These are phyloP conservation scores for Papilionanthe hybrid DNA, from an alignment of 116 monocot species.

Conservation along the genomic window DNA sequence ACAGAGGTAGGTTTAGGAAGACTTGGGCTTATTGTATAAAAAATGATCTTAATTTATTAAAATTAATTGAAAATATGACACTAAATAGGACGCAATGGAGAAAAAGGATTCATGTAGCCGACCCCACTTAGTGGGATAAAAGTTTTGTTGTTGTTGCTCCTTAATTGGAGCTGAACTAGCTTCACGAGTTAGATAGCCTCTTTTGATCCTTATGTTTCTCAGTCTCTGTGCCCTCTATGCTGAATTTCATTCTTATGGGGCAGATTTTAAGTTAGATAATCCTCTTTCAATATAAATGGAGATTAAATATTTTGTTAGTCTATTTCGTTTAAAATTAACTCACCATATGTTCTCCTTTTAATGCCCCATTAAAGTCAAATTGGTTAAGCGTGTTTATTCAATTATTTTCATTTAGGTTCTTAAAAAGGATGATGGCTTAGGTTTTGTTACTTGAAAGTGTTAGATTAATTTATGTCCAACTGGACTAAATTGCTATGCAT, in stretches of 20 bases:
- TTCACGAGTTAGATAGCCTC: too few species aligned
- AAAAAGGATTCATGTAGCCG: too few species aligned
- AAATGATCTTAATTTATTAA: too few species aligned
- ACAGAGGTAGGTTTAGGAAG: too few species aligned
- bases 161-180: too few species aligned
- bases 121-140: too few species aligned
- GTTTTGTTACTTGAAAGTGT: not conserved
- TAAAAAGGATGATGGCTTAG: not conserved
- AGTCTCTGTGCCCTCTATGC: too few species aligned
- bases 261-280: slow-evolving; percentile 4
- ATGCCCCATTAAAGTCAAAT: not conserved
- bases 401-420: not conserved
- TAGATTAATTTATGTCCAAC: not conserved
- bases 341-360: not conserved
- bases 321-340: not conserved
- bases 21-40: too few species aligned
- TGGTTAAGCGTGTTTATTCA: not conserved
- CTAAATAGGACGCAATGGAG: too few species aligned
- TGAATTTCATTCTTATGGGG: not conserved
- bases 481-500: not conserved
- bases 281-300: not conserved
- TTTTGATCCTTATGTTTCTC: too few species aligned
- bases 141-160: too few species aligned
- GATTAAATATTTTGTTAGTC: not conserved
- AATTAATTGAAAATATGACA: too few species aligned